Percentiles rank a stretch among this genome's conserved stretches.
phyloP scores from a whole-genome alignment of 1,284 basidiomycete species.

The Cryptococcus sp. region DNA sequence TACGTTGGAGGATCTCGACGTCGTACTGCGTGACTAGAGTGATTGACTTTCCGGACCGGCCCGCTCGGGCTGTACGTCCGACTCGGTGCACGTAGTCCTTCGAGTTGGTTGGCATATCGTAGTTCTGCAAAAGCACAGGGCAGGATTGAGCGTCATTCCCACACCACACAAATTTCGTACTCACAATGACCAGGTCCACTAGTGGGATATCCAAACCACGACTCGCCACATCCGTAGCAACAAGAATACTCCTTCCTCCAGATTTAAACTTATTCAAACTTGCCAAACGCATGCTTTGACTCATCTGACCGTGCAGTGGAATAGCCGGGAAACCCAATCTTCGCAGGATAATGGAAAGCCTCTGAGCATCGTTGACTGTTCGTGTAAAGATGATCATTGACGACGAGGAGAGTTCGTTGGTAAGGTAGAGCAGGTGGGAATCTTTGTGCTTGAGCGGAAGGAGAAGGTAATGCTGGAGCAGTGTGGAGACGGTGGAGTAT shows the following conservation, averaged over 20 bases:
- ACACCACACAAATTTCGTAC: slow-evolving; percentile 13
- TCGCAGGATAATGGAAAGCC: slow-evolving; percentile 85
- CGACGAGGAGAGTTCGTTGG: slow-evolving; percentile 85
- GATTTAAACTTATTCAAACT: slow-evolving; percentile 96
- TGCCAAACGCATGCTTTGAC: slow-evolving; percentile 88
- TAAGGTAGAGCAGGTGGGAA: slow-evolving; percentile 83
- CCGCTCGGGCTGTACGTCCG: slow-evolving; percentile 94
- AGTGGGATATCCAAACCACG: slow-evolving; percentile 94
- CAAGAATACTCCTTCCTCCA: slow-evolving; percentile 85
- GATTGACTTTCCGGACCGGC: slow-evolving; percentile 90
- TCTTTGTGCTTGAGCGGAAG: slow-evolving; percentile 93
- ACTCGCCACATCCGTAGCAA: slow-evolving; percentile 94
- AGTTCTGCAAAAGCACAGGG: slow-evolving; percentile 62
- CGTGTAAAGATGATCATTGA: slow-evolving; percentile 96
- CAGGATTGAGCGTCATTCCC: neutral
- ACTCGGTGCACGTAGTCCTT: slow-evolving; percentile 99
- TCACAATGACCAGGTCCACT: slow-evolving; percentile 85
- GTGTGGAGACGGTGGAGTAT: slow-evolving; percentile 94
- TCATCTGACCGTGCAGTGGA: slow-evolving; percentile 92
- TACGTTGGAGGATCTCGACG: slow-evolving; percentile 92
- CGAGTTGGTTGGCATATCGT: slow-evolving; percentile 95
- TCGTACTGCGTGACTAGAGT: slow-evolving; percentile 98
- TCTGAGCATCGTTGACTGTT: slow-evolving; percentile 90
- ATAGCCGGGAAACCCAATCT: slow-evolving; percentile 93
- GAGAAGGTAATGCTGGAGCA: slow-evolving; percentile 94